phyloP scores from a whole-genome alignment of 2,329 filamentous ascomycete genomes.

The Aureobasidium namibiae region DNA sequence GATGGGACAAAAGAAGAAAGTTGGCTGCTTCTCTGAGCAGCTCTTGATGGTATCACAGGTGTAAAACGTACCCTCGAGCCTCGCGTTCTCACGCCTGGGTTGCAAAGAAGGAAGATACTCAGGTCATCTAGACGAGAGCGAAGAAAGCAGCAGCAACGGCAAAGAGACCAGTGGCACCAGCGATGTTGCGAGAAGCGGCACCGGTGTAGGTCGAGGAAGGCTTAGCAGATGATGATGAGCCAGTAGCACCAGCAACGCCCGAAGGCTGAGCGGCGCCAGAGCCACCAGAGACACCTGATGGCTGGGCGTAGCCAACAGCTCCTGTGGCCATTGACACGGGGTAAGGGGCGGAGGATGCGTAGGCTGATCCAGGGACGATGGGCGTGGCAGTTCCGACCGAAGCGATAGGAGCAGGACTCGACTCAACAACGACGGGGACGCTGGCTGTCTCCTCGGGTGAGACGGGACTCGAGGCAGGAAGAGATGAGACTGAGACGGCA shows the following conservation, averaged over 20 bases:
- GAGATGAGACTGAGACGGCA: not conserved
- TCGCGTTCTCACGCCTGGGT: not conserved
- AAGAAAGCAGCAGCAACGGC: not conserved
- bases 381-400: not conserved
- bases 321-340: not conserved
- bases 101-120: not conserved
- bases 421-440: not conserved
- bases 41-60: not conserved
- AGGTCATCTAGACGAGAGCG: not conserved
- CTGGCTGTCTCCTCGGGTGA: not conserved
- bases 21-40: not conserved
- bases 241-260: not conserved
- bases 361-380: not conserved
- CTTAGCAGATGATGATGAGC: not conserved
- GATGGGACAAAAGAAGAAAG: not conserved
- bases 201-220: constrained; percentile 3
- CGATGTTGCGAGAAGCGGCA: constrained; percentile 5
- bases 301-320: not conserved
- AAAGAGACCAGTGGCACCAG: not conserved
- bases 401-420: not conserved
- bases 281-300: not conserved
- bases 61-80: not conserved
- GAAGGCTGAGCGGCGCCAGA: not conserved
- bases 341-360: not conserved
- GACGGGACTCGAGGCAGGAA: not conserved